Percentiles rank a stretch among this genome's conserved stretches.
Conservation (phyloP, 768 basidiomycete genomes). For the Naganishia kalamii region DNA sequence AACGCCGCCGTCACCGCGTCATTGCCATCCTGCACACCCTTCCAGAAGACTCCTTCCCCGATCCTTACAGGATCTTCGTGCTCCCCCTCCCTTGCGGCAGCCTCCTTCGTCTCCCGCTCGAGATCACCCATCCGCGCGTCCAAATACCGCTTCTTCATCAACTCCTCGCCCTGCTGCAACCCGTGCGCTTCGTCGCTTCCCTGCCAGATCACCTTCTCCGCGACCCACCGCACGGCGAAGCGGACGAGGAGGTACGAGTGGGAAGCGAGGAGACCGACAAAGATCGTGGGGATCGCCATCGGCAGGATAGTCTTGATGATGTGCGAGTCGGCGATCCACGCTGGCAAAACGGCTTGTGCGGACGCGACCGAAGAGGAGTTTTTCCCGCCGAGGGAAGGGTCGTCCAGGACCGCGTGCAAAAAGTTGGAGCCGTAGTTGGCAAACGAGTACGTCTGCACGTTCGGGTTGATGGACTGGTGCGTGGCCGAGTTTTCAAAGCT, state of each 20-base stretch:
- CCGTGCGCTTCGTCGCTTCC: constrained; percentile 62
- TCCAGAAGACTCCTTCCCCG: constrained; percentile 33
- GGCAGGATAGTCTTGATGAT: constrained; percentile 28
- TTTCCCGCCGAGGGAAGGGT: constrained; percentile 23
- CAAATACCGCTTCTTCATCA: constrained; percentile 44
- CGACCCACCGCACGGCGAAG: constrained; percentile 58
- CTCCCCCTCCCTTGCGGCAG: background rate
- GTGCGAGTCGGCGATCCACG: constrained; percentile 5
- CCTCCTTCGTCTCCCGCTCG: constrained; percentile 20
- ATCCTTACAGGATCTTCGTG: background rate
- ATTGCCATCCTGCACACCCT: constrained; percentile 43
- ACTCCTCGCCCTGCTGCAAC: constrained; percentile 56
- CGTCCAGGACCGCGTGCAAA: constrained; percentile 22
- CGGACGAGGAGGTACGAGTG: constrained; percentile 75
- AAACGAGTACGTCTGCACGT: constrained; percentile 31
- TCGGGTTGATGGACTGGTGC: constrained; percentile 29
- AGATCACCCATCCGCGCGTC: constrained; percentile 17
- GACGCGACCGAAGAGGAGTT: constrained; percentile 21
- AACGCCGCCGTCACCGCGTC: constrained; percentile 36
- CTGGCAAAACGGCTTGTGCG: constrained; percentile 16
- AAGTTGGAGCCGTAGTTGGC: constrained; percentile 25
- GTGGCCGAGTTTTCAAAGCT: constrained; percentile 28
- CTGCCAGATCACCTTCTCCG: constrained; percentile 72
- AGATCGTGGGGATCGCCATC: constrained; percentile 56
- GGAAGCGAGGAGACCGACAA: constrained; percentile 73